Conservation (phyloP, 2,329 filamentous ascomycete genomes). For the Aspergillus aculeatus region DNA sequence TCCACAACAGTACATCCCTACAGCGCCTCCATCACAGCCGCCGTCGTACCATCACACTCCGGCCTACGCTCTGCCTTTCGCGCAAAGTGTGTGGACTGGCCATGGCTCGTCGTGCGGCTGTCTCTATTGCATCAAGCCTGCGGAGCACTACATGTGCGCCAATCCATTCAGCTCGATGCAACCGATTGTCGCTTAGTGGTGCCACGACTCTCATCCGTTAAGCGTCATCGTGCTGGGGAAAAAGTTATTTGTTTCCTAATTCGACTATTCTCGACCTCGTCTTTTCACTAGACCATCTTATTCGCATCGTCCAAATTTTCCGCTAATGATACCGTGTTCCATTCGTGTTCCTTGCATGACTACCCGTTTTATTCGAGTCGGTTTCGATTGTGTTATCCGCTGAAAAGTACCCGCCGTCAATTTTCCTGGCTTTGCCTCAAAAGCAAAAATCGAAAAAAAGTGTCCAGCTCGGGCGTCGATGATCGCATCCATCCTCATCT, state of each 20-base stretch:
- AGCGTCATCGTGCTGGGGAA: neutral
- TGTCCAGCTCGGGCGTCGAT: conserved; percentile 27
- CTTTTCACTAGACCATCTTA: conserved; percentile 22
- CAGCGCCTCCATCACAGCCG: conserved; percentile 43
- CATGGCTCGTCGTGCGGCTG: conserved; percentile 50
- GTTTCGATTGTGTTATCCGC: conserved; percentile 33
- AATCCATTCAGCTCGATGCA: conserved; percentile 46
- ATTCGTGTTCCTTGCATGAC: conserved; percentile 26
- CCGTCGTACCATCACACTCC: conserved; percentile 50
- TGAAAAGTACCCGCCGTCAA: conserved; percentile 36
- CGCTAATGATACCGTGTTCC: conserved; percentile 33
- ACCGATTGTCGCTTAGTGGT: conserved; percentile 40
- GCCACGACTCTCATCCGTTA: neutral
- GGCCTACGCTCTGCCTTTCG: conserved; percentile 48
- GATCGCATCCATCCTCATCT: conserved; percentile 1
- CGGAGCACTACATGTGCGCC: conserved; percentile 51
- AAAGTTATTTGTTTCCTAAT: conserved; percentile 7
- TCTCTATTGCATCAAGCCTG: conserved; percentile 48
- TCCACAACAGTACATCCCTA: conserved; percentile 36
- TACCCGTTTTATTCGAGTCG: conserved; percentile 29
- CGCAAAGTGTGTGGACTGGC: conserved; percentile 48
- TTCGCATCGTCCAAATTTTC: conserved; percentile 25
- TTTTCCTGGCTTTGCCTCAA: conserved; percentile 26
- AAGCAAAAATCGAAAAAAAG: conserved; percentile 33
- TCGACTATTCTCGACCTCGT: conserved; percentile 19